Conservation (phyloP, 352 stramenopile genomes). For the Phytophthora multivora region DNA sequence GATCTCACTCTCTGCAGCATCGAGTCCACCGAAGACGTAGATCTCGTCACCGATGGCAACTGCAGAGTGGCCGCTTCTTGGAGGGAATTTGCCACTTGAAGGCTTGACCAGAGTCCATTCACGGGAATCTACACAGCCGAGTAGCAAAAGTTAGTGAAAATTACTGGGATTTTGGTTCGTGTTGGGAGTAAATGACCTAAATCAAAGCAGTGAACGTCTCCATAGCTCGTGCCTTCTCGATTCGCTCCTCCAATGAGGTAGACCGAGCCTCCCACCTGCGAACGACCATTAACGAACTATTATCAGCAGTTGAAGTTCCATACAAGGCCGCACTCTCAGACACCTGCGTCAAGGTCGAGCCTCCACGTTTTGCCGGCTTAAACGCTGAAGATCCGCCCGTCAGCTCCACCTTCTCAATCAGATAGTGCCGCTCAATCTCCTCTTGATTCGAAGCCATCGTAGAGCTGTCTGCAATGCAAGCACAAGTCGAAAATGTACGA, state of each 20-base stretch:
- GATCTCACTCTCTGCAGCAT: constrained; percentile 41
- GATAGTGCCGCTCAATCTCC: not conserved
- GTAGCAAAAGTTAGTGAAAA: not conserved
- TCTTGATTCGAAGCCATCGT: constrained; percentile 11
- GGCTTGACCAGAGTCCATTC: constrained; percentile 31
- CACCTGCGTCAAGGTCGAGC: constrained; percentile 61
- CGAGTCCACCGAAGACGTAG: constrained; percentile 69
- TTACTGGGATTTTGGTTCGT: not conserved
- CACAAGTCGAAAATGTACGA: constrained; percentile 22
- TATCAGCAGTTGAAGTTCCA: not conserved
- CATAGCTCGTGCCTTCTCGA: constrained; percentile 55
- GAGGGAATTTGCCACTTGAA: constrained; percentile 25
- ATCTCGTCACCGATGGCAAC: constrained; percentile 48
- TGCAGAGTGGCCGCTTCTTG: constrained; percentile 69
- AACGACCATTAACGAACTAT: not conserved
- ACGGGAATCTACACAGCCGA: constrained; percentile 3
- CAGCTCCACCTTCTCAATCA: constrained; percentile 2
- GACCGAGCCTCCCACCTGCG: constrained; percentile 32
- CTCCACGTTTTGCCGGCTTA: constrained; percentile 41
- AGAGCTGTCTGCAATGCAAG: not conserved
- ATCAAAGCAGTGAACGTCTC: constrained; percentile 61
- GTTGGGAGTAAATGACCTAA: constrained; percentile 33
- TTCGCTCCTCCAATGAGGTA: constrained; percentile 74
- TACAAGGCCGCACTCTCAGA: too few species aligned
- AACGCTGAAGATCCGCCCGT: not conserved